Evolutionary conservation across 352 stramenopile species (phyloP).

Genomic region (Nothophytophthora sp.): DNA sequence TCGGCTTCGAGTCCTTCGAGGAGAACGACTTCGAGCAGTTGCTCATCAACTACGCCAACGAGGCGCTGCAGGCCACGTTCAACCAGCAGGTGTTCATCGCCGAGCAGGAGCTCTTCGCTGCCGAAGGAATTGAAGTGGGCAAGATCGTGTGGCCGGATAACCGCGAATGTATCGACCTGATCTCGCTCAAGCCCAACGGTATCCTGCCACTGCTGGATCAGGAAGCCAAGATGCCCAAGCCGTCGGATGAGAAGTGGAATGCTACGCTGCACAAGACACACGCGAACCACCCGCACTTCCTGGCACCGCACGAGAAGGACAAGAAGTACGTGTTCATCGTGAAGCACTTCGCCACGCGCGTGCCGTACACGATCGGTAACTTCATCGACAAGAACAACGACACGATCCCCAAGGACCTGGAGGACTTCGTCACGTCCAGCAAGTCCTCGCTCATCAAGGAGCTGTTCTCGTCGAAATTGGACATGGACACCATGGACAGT

Average conservation of each 20-base stretch:
- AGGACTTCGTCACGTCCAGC: slow-evolving; percentile 87
- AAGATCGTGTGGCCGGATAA: slow-evolving; percentile 88
- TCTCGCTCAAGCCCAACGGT: slow-evolving; percentile 78
- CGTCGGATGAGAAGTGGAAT: slow-evolving; percentile 88
- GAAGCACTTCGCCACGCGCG: slow-evolving; percentile 95
- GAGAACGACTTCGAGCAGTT: slow-evolving; percentile 93
- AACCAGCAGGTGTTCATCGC: slow-evolving; percentile 91
- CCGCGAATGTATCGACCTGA: slow-evolving; percentile 85
- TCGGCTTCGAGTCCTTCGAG: slow-evolving; percentile 97
- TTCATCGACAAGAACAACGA: slow-evolving; percentile 99
- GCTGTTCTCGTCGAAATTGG: slow-evolving; percentile 68
- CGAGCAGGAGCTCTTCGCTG: slow-evolving; percentile 78
- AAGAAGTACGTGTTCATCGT: slow-evolving; percentile 95
- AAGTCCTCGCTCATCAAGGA: slow-evolving; percentile 79
- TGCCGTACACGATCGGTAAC: slow-evolving; percentile 94
- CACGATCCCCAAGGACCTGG: slow-evolving; percentile 91
- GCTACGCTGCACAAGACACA: slow-evolving; percentile 82
- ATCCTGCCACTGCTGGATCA: slow-evolving; percentile 81
- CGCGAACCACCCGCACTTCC: slow-evolving; percentile 67
- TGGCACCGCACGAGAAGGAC: slow-evolving; percentile 83
- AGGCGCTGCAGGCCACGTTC: slow-evolving; percentile 87
- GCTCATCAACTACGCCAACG: slow-evolving; percentile 91
- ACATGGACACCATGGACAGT: slow-evolving; percentile 54
- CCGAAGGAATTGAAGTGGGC: slow-evolving; percentile 82
- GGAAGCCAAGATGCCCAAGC: slow-evolving; percentile 80